Evolutionary conservation across 345 rosid species (phyloP).

Genomic region (Gossypium herbaceum): DNA sequence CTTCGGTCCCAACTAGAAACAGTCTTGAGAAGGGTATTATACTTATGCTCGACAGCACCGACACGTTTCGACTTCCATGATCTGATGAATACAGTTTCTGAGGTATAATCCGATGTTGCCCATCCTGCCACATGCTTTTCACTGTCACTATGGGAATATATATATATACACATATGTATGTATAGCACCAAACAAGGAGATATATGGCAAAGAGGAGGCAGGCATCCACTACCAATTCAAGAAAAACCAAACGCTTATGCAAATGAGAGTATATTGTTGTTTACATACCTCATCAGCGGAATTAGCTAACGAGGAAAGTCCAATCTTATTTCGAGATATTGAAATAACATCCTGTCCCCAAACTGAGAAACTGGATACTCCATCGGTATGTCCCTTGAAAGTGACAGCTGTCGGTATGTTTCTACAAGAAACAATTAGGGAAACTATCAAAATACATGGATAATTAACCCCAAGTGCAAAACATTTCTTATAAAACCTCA

Average conservation of each 20-base stretch:
- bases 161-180: background rate
- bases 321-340: slow-evolving; percentile 77
- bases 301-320: slow-evolving; percentile 63
- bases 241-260: background rate
- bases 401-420: slow-evolving; percentile 50
- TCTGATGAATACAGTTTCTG: slow-evolving; percentile 60
- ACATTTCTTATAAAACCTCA: background rate
- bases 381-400: slow-evolving; percentile 70
- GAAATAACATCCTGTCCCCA: slow-evolving; percentile 91
- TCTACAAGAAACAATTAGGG: slow-evolving; percentile 33
- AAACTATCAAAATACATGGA: slow-evolving; percentile 12
- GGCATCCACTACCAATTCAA: background rate
- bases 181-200: background rate
- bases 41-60: slow-evolving; percentile 66
- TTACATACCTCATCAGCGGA: slow-evolving; percentile 56
- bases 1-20: slow-evolving; percentile 85
- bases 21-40: slow-evolving; percentile 70
- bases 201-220: background rate
- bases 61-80: slow-evolving; percentile 53
- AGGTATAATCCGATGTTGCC: slow-evolving; percentile 51
- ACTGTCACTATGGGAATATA: background rate
- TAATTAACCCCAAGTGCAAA: background rate
- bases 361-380: slow-evolving; percentile 70
- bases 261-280: background rate
- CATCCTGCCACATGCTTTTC: slow-evolving; percentile 45